These are phyloP conservation scores for Aspergillus asperescens DNA, from an alignment of 495 filamentous ascomycete genomes.

Conservation along the genomic window DNA sequence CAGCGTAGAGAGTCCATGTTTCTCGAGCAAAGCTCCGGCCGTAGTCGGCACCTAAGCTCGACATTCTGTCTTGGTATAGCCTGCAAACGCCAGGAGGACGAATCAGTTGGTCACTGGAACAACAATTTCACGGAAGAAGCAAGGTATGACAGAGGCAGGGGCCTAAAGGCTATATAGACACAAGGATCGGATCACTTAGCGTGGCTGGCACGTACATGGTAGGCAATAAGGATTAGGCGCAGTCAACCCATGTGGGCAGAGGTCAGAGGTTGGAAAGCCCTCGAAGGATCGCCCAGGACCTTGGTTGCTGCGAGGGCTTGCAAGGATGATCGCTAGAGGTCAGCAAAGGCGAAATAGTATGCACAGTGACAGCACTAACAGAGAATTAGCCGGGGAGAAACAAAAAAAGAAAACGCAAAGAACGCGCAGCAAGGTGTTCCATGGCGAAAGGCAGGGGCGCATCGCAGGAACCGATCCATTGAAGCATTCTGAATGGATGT, in stretches of 20 bases:
- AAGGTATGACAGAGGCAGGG: background rate
- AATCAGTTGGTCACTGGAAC: constrained; percentile 12
- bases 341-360: too few species aligned
- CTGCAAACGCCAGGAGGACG: constrained; percentile 6
- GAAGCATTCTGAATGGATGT: too few species aligned
- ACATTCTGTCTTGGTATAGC: constrained; percentile 29
- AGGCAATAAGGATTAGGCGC: background rate
- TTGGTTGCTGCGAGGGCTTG: too few species aligned
- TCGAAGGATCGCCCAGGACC: constrained; percentile 3
- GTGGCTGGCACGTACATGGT: constrained; percentile 6
- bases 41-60: constrained; percentile 33
- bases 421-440: too few species aligned
- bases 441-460: too few species aligned
- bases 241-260: constrained; percentile 2
- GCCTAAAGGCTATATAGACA: constrained; percentile 1
- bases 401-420: too few species aligned
- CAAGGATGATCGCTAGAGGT: too few species aligned
- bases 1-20: constrained; percentile 46
- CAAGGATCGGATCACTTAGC: background rate
- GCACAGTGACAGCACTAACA: too few species aligned
- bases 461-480: too few species aligned
- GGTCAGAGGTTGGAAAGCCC: background rate
- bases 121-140: background rate
- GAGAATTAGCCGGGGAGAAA: too few species aligned
- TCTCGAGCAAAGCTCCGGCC: constrained; percentile 33